Conservation (phyloP, 2,329 filamentous ascomycete species). For the Lachnellula hyalina region DNA sequence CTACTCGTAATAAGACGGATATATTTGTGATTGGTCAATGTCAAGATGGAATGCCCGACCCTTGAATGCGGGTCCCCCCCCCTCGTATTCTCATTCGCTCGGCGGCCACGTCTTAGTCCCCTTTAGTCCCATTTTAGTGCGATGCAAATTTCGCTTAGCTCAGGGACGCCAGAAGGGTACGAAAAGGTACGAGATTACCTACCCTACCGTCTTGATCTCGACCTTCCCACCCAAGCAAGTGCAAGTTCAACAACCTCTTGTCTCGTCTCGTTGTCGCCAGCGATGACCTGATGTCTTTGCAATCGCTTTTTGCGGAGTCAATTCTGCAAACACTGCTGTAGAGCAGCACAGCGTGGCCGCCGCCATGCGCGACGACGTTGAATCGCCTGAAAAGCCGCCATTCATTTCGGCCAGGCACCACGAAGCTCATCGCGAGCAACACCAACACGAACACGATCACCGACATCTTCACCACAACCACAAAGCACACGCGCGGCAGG, state of each 20-base stretch:
- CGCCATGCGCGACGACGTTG: slow-evolving; percentile 25
- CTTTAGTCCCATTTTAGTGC: too few relatives aligned
- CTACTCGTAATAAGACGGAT: too few relatives aligned
- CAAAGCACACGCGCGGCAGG: slow-evolving; percentile 8
- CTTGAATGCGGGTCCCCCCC: too few relatives aligned
- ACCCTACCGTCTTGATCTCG: background rate
- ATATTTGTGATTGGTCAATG: too few relatives aligned
- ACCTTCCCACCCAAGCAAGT: background rate
- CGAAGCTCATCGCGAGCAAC: slow-evolving; percentile 30
- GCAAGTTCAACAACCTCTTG: background rate
- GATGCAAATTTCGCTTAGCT: too few relatives aligned
- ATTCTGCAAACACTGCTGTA: slow-evolving; percentile 24
- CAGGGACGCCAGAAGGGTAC: too few relatives aligned
- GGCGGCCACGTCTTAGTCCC: too few relatives aligned
- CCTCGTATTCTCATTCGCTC: too few relatives aligned
- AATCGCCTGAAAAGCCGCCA: slow-evolving; percentile 26
- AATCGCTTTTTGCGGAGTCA: slow-evolving; percentile 13
- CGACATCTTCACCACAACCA: slow-evolving; percentile 22
- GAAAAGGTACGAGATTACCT: too few relatives aligned
- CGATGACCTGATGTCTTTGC: slow-evolving; percentile 10
- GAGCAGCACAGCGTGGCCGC: slow-evolving; percentile 21
- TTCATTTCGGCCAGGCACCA: slow-evolving; percentile 31
- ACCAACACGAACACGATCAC: slow-evolving; percentile 17
- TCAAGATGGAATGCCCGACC: too few relatives aligned
- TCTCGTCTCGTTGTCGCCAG: background rate